These are phyloP conservation scores for Aschersonia sp. DNA, from an alignment of 2,329 filamentous ascomycete species.

Conservation along the genomic window DNA sequence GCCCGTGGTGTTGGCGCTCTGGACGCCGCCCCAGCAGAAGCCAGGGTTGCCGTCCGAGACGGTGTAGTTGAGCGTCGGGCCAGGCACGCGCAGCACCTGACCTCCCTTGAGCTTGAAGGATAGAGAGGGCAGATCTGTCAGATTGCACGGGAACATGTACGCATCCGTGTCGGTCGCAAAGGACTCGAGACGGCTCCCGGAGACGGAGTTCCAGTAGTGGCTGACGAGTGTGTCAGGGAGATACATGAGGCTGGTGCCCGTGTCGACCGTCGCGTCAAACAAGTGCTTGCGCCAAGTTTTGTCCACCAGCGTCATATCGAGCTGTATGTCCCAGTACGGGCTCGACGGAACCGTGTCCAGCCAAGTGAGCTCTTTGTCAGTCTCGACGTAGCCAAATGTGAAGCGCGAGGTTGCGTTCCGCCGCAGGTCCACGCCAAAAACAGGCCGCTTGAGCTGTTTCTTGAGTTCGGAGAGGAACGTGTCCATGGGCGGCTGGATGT, in stretches of 20 bases:
- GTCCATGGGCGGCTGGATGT: conserved; percentile 25
- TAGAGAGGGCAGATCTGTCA: conserved; percentile 41
- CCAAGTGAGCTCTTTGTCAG: conserved; percentile 26
- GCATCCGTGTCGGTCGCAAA: conserved; percentile 35
- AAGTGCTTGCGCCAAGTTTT: conserved; percentile 31
- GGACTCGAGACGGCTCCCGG: conserved; percentile 23
- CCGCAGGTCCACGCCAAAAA: conserved; percentile 36
- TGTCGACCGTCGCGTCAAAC: conserved; percentile 48
- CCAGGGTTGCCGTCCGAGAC: conserved; percentile 30
- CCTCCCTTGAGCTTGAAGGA: conserved; percentile 35
- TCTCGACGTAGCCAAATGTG: conserved; percentile 33
- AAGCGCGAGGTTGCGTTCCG: conserved; percentile 32
- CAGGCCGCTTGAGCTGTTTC: conserved; percentile 20
- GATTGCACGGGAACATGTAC: conserved; percentile 43
- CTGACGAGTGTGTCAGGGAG: conserved; percentile 39
- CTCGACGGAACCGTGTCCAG: conserved; percentile 16
- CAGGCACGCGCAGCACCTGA: conserved; percentile 37
- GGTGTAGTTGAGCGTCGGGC: conserved; percentile 40
- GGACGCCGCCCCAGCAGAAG: conserved; percentile 64
- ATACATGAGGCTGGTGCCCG: conserved; percentile 53
- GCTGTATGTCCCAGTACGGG: conserved; percentile 28
- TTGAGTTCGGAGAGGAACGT: conserved; percentile 30
- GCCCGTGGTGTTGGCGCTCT: conserved; percentile 22
- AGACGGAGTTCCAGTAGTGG: conserved; percentile 44
- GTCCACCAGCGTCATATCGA: conserved; percentile 36